Percentiles rank a stretch among this genome's conserved stretches.
Evolutionary conservation across 768 basidiomycete species (phyloP).

Genomic region (Suillus placidus): DNA sequence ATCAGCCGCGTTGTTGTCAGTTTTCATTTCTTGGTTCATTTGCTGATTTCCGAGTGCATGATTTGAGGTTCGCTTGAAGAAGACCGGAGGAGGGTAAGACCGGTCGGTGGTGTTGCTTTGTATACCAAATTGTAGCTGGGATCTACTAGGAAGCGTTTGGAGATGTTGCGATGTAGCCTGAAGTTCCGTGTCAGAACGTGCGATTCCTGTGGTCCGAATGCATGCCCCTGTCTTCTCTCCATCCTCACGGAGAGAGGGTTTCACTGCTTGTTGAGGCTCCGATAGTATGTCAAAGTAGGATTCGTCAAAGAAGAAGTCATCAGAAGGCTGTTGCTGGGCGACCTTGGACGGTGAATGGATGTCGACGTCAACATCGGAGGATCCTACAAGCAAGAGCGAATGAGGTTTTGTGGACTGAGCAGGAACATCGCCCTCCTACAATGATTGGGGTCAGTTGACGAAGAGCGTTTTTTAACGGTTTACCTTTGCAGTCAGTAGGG

Average conservation of each 20-base stretch:
- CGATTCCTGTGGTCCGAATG: not conserved
- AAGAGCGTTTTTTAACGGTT: not conserved
- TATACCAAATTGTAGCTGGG: not conserved
- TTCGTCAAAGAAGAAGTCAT: slow-evolving; percentile 38
- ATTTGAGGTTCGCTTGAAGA: not conserved
- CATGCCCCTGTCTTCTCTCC: no score
- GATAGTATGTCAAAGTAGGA: slow-evolving; percentile 33
- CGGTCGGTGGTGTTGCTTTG: not conserved
- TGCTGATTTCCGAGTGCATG: not conserved
- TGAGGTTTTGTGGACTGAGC: slow-evolving; percentile 1
- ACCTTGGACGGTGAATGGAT: not conserved
- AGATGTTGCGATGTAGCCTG: not conserved
- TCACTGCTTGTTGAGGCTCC: slow-evolving; percentile 10
- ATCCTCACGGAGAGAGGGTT: not conserved
- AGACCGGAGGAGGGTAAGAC: not conserved
- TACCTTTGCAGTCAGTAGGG: slow-evolving; percentile 10
- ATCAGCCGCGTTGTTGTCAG: slow-evolving; percentile 15
- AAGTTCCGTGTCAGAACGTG: not conserved
- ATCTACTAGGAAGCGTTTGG: not conserved
- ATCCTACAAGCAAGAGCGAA: slow-evolving; percentile 22
- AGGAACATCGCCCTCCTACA: not conserved
- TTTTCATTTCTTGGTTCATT: not conserved
- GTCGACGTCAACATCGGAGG: slow-evolving; percentile 18
- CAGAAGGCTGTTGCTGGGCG: slow-evolving; percentile 10
- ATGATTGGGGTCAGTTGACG: not conserved